Conservation (phyloP, 2,329 filamentous ascomycete species). For the Colletotrichum salicis region DNA sequence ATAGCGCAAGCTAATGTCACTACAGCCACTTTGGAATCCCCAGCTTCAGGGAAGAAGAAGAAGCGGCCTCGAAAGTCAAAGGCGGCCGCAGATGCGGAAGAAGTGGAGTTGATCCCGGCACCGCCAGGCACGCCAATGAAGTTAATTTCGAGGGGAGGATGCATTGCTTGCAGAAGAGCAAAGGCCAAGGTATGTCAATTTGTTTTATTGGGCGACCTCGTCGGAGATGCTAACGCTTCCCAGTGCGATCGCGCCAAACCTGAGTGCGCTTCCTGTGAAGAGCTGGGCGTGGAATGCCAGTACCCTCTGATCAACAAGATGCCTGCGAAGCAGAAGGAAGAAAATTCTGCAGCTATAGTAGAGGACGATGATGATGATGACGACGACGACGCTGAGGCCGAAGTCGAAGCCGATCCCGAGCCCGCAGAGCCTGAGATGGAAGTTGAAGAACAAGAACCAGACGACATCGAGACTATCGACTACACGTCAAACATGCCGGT, state of each 20-base stretch:
- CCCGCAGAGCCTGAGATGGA: not conserved
- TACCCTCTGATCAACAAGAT: slow-evolving; percentile 49
- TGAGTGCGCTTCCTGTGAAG: slow-evolving; percentile 50
- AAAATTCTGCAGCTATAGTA: slow-evolving; percentile 37
- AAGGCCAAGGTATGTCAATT: slow-evolving; percentile 50
- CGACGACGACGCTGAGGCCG: slow-evolving; percentile 13
- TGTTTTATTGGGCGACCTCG: too few relatives aligned
- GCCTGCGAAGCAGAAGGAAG: slow-evolving; percentile 36
- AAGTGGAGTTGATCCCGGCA: slow-evolving; percentile 8
- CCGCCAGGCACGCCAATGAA: slow-evolving; percentile 14
- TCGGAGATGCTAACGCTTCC: slow-evolving; percentile 33
- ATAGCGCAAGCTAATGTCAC: slow-evolving; percentile 32
- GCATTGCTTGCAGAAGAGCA: slow-evolving; percentile 48
- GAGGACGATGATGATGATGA: slow-evolving; percentile 35
- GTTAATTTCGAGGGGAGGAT: slow-evolving; percentile 45
- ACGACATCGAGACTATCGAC: slow-evolving; percentile 36
- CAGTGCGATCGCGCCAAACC: slow-evolving; percentile 56
- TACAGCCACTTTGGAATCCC: slow-evolving; percentile 9
- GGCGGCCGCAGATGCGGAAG: not conserved
- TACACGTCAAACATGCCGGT: slow-evolving; percentile 40
- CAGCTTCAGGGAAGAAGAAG: slow-evolving; percentile 32
- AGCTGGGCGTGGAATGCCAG: slow-evolving; percentile 47
- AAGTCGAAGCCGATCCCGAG: slow-evolving; percentile 27
- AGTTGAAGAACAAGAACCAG: slow-evolving; percentile 19
- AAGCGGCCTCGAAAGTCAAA: slow-evolving; percentile 30